Base-by-base conservation (phyloP, 768 basidiomycete genomes). In the Trametes cubensis region DNA sequence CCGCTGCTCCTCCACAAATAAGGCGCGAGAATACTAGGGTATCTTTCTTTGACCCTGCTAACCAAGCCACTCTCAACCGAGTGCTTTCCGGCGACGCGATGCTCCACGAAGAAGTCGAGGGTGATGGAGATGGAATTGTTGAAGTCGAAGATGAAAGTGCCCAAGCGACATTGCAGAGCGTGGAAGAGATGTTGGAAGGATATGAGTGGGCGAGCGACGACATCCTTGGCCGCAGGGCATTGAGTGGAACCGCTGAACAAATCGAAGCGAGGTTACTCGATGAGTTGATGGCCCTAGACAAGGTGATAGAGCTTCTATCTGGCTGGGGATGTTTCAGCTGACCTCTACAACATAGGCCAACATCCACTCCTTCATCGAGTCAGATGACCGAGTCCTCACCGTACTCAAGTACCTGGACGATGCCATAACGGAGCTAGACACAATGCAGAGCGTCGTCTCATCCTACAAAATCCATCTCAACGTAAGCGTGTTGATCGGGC, bases 171-270 rank as follows among this genome's bases (percentile, higher is more conserved):
- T 81, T 99, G 76, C 79, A 89, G 6, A 97, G 87, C 73, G 94
- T 99, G 2, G 97, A 99, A 72, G 97, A 99, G 73, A 95, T 99
- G 94, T 81, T 99, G 25, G 97, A 99, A 69, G 95, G 97, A 0
- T 97, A 97, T 69, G 97, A 98, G 73, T 98, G 95, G 95, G 88
- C 92, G 4, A 89, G 87, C 63, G 90, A 89, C 58, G 87, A 88
- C 71, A 79, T 88, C n/a, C 78, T 89, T 46, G 84, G 82, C 15
- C 78, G 85, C 66, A 87, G 84, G 70, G 82, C 84, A 55, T 80
- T 81, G 18, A 81, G 83, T 68, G 89, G 89, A 13, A 87, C 91
- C 8, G 93, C 92, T 41, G 96, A 98, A 71, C 81, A 95, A 67
- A 95, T 98, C 63, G 94, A 98, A 75, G 89, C 91, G 23, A 79